These are phyloP conservation scores for Arthrocladium fulminans DNA, from an alignment of 2,329 filamentous ascomycete genomes.

Conservation along the genomic window DNA sequence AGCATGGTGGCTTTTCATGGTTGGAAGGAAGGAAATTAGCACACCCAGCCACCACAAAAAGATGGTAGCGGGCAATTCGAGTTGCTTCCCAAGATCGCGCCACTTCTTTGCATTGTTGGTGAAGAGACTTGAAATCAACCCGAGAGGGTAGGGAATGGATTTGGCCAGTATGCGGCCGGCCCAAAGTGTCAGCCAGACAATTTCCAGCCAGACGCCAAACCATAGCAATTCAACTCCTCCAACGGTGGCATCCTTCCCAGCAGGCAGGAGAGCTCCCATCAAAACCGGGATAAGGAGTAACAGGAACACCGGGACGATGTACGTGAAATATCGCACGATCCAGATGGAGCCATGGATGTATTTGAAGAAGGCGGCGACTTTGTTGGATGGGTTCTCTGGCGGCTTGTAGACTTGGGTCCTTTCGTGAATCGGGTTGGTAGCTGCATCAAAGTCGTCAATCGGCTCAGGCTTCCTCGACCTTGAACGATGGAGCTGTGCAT, in stretches of 20 bases:
- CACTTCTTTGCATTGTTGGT: conserved; percentile 89
- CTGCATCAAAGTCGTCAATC: conserved; percentile 58
- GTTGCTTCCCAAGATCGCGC: conserved; percentile 74
- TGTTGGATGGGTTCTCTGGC: conserved; percentile 53
- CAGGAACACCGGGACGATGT: conserved; percentile 57
- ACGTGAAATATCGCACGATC: conserved; percentile 60
- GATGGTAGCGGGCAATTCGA: conserved; percentile 75
- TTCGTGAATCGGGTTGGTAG: conserved; percentile 61
- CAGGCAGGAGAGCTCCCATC: conserved; percentile 47
- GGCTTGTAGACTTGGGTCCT: conserved; percentile 57
- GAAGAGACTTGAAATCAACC: conserved; percentile 60
- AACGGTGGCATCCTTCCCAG: conserved; percentile 51
- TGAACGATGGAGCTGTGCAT: conserved; percentile 41
- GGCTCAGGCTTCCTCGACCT: conserved; percentile 48
- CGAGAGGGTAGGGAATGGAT: conserved; percentile 53
- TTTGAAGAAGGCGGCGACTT: conserved; percentile 56
- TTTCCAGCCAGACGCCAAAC: conserved; percentile 94
- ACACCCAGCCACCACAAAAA: conserved; percentile 91
- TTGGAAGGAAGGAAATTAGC: conserved; percentile 75
- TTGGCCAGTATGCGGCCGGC: conserved; percentile 59
- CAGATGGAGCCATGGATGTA: conserved; percentile 56
- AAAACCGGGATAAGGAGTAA: conserved; percentile 61
- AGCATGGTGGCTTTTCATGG: conserved; percentile 59
- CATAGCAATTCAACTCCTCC: conserved; percentile 73
- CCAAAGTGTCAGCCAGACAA: conserved; percentile 89